Evolutionary conservation across 805 yeast species (phyloP).

Genomic region (Candida oleophila): DNA sequence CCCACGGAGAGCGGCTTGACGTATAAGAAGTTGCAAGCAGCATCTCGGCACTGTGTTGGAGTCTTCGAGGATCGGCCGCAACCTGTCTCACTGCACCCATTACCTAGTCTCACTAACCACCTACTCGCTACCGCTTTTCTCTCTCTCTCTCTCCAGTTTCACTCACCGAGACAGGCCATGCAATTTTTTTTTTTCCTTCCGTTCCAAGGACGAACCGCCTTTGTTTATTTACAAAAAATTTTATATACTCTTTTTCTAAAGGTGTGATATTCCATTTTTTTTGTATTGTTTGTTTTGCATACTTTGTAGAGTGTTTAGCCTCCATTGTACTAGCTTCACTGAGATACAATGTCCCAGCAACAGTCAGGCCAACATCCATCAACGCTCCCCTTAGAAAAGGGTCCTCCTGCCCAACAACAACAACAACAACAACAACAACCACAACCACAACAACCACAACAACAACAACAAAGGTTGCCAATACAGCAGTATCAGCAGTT

Average conservation of each 20-base stretch:
- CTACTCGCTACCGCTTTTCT: too few species aligned
- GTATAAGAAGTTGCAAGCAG: neutral
- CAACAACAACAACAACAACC: conserved; percentile 2
- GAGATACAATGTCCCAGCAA: neutral
- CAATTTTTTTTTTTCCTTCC: neutral
- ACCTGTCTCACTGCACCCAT: too few species aligned
- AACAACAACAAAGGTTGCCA: conserved; percentile 3
- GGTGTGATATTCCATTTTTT: too few species aligned
- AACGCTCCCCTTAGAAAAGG: neutral
- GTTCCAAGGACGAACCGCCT: neutral
- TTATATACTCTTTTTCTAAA: neutral
- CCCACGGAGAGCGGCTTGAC: conserved; percentile 4
- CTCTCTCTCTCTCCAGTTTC: too few species aligned
- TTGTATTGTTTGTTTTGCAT: neutral
- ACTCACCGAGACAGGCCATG: too few species aligned
- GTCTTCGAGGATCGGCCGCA: too few species aligned
- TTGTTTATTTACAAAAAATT: neutral
- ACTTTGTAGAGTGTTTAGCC: too few species aligned
- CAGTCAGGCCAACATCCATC: neutral
- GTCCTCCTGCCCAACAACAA: neutral
- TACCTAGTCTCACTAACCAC: too few species aligned
- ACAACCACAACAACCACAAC: conserved; percentile 5
- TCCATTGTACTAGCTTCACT: neutral
- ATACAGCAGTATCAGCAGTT: conserved; percentile 5
- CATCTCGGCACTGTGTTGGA: too few species aligned